These are phyloP conservation scores for Westerdykella aurantiaca DNA, from an alignment of 2,329 filamentous ascomycete genomes.

Conservation along the genomic window DNA sequence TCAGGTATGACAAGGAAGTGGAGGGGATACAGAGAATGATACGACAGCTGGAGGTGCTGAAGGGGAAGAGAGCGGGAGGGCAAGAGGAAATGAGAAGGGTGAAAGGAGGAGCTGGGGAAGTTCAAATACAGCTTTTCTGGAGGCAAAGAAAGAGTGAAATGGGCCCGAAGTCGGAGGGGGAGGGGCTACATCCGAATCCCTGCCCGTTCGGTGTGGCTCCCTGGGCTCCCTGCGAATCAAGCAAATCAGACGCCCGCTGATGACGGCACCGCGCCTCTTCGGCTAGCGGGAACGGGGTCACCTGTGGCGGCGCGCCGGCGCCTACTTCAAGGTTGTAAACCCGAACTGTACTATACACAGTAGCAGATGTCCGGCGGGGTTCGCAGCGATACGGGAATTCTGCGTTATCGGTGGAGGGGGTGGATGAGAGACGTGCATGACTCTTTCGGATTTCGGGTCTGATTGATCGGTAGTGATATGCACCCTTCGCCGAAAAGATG, in stretches of 20 bases:
- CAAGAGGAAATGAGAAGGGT: neutral
- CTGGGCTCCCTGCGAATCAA: slow-evolving; percentile 18
- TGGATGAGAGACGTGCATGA: no score
- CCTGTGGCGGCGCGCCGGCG: neutral
- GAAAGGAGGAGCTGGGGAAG: neutral
- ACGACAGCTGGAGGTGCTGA: neutral
- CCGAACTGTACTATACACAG: neutral
- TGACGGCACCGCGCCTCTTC: slow-evolving; percentile 13
- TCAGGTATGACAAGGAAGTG: slow-evolving; percentile 13
- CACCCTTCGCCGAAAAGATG: no score
- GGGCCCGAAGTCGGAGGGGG: no score
- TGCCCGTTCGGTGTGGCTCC: slow-evolving; percentile 1
- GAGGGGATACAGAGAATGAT: slow-evolving; percentile 6
- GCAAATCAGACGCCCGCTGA: slow-evolving; percentile 15
- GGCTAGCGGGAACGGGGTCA: slow-evolving; percentile 10
- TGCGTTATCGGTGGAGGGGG: slow-evolving; percentile 1
- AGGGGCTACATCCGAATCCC: neutral
- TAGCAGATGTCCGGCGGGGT: no score
- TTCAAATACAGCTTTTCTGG: no score
- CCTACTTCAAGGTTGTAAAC: no score
- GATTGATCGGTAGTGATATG: no score
- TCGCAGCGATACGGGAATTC: slow-evolving; percentile 2
- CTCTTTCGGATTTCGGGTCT: no score
- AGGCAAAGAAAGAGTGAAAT: no score
- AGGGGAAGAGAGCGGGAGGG: neutral